A percentile compares a stretch with the other conserved stretches of the same genome.
phyloP scores from a whole-genome alignment of 2,329 filamentous ascomycete genomes.

The Anthostomella pinea region DNA sequence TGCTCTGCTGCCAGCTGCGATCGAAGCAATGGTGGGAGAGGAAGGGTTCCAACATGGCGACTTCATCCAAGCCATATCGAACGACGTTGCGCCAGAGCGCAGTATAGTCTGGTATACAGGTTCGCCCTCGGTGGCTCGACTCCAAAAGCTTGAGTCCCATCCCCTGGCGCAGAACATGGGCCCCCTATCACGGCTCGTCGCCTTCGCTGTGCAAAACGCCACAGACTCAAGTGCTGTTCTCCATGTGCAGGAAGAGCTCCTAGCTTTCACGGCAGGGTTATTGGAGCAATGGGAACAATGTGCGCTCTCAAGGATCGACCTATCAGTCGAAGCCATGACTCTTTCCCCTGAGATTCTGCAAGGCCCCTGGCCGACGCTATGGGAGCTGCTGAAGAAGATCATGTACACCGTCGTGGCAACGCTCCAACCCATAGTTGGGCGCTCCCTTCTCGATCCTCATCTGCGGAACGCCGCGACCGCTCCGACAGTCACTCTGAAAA shows the following conservation, averaged over 20 bases:
- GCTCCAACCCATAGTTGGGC: constrained; percentile 69
- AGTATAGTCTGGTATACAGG: constrained; percentile 63
- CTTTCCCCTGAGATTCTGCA: constrained; percentile 64
- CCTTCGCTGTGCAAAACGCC: constrained; percentile 60
- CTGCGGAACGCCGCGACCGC: constrained; percentile 48
- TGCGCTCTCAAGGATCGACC: constrained; percentile 70
- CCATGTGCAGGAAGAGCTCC: constrained; percentile 56
- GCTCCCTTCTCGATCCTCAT: constrained; percentile 52
- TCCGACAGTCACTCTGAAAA: constrained; percentile 65
- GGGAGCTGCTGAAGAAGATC: constrained; percentile 71
- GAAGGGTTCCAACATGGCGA: constrained; percentile 75
- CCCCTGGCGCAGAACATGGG: constrained; percentile 67
- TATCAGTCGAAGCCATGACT: constrained; percentile 59
- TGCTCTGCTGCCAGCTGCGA: constrained; percentile 64
- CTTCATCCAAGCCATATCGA: constrained; percentile 68
- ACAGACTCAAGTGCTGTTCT: constrained; percentile 44
- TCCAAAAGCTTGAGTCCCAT: constrained; percentile 56
- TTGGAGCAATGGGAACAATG: constrained; percentile 71
- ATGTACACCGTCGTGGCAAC: constrained; percentile 74
- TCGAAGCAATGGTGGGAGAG: constrained; percentile 64
- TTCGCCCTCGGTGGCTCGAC: constrained; percentile 58
- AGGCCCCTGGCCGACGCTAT: constrained; percentile 67
- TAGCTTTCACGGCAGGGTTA: constrained; percentile 64
- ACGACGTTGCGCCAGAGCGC: constrained; percentile 59
- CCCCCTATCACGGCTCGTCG: constrained; percentile 62